Evolutionary conservation across 768 basidiomycete species (phyloP), one percentile per base, ranked within the genome.

Genomic region (Tylopilus sp.): DNA sequence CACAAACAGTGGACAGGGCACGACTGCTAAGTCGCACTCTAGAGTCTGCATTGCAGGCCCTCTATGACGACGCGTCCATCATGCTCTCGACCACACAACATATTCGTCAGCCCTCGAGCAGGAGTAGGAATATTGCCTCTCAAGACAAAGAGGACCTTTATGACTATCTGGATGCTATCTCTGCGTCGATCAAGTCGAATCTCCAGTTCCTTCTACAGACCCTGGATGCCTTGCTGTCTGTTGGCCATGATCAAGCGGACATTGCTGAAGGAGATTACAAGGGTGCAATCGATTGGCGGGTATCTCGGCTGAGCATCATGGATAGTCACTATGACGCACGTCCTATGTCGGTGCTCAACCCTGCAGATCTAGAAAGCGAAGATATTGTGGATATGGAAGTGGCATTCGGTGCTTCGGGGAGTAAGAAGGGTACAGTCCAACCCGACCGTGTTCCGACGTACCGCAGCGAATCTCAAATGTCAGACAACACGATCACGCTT

Each of bases 221-320:
- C 1, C 71, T 89, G 11, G 85, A 89, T 37, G 77, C 74, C 16
- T 73, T 91, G 22, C 69, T 87, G 25, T 70, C 77, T 1, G 67
- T 89, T 17, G 87, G 87, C 5, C 80, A 84, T 52, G 84, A 88
- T 49, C 88, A 91, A 68, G 84, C 81, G 3, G 82, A 85, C 14
- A 72, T 85, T 34, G 81, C 84, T 19, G 80, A 82, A 65, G 83
- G 79, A 48, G 85, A 87, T 54, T 89, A 89, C 69, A 82, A 77
- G 50, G 83, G 81, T 6, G 86, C 88, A 2, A 89, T 89, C 50
- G 85, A 88, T 52, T 85, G 86, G 85, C 78, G 89, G 21, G 80
- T 82, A 74, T 89, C 87, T 16, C 83, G 86, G 16, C 68, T 86
- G 41, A 87, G 86, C 60, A 74, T 78, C 63, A 79, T 81, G 60